Conservation (phyloP, 768 basidiomycete species). For the Trametes coccinea region DNA sequence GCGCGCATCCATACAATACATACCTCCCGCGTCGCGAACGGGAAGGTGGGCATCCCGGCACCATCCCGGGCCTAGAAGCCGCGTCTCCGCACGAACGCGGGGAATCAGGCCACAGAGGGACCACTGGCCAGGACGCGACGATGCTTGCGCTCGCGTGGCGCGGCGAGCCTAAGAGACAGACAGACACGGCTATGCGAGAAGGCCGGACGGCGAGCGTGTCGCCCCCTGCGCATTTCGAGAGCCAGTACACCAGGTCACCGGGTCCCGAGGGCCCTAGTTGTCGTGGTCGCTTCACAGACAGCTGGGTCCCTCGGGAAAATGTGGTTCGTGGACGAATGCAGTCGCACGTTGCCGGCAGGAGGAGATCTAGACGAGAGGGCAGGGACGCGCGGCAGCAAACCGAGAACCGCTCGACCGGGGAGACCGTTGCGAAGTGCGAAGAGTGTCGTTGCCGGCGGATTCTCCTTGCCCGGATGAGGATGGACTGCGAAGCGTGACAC, state of each 20-base stretch:
- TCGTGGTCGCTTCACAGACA: neutral
- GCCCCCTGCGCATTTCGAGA: too few species aligned
- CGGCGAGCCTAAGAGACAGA: too few species aligned
- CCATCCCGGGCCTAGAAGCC: neutral
- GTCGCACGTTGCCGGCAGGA: too few species aligned
- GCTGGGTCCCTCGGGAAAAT: too few species aligned
- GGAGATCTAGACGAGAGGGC: too few species aligned
- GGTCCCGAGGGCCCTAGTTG: neutral
- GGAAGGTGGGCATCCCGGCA: neutral
- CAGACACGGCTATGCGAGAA: too few species aligned
- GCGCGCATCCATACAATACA: neutral
- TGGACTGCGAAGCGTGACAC: neutral
- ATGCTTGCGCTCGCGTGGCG: neutral
- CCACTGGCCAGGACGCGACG: neutral
- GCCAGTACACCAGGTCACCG: neutral
- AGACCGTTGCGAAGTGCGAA: neutral
- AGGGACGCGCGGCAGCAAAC: neutral
- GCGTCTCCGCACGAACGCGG: too few species aligned
- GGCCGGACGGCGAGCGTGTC: too few species aligned
- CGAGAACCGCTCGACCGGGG: neutral
- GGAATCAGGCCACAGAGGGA: too few species aligned
- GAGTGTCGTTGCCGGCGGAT: neutral
- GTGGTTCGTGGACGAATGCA: too few species aligned
- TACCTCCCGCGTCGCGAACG: neutral
- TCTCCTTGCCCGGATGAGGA: neutral